A percentile compares a stretch with the other conserved stretches of the same genome.
Evolutionary conservation across 2,329 filamentous ascomycete genomes (phyloP).

Genomic region (Ustulina deusta): DNA sequence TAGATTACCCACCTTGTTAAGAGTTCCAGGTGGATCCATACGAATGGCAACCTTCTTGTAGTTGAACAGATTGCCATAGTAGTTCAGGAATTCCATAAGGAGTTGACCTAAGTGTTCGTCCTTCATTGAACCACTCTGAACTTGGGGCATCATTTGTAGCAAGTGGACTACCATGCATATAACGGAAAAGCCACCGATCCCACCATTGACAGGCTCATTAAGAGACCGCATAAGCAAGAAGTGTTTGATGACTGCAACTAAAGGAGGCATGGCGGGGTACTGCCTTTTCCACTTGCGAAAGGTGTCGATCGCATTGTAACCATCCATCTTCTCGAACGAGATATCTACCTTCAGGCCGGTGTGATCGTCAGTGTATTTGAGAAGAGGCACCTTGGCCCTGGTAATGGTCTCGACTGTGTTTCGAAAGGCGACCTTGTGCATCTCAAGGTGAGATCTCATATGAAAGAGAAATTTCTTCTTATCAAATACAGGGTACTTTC

Average conservation of each 20-base stretch:
- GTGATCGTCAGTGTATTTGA: conserved; percentile 85
- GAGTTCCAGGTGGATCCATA: conserved; percentile 78
- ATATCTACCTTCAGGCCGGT: conserved; percentile 90
- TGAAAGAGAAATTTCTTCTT: conserved; percentile 70
- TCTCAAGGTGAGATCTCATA: conserved; percentile 71
- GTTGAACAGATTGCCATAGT: conserved; percentile 88
- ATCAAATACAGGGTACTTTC: conserved; percentile 61
- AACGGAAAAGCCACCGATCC: conserved; percentile 92
- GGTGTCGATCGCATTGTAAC: conserved; percentile 81
- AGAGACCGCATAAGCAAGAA: conserved; percentile 88
- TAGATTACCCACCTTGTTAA: conserved; percentile 70
- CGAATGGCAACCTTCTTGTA: conserved; percentile 77
- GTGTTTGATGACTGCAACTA: conserved; percentile 92
- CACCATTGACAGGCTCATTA: conserved; percentile 91
- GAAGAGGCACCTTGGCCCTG: conserved; percentile 85
- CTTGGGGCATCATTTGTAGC: conserved; percentile 81
- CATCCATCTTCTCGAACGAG: conserved; percentile 92
- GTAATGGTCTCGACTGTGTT: conserved; percentile 75
- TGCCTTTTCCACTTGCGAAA: conserved; percentile 82
- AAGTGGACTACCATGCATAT: conserved; percentile 94
- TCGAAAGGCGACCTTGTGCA: conserved; percentile 66
- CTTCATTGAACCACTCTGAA: conserved; percentile 70
- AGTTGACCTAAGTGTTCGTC: conserved; percentile 78
- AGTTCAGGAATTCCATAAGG: conserved; percentile 87
- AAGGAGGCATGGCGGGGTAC: conserved; percentile 85